phyloP scores from a whole-genome alignment of 257 asterid species.

The Ophiorrhiza pumila region DNA sequence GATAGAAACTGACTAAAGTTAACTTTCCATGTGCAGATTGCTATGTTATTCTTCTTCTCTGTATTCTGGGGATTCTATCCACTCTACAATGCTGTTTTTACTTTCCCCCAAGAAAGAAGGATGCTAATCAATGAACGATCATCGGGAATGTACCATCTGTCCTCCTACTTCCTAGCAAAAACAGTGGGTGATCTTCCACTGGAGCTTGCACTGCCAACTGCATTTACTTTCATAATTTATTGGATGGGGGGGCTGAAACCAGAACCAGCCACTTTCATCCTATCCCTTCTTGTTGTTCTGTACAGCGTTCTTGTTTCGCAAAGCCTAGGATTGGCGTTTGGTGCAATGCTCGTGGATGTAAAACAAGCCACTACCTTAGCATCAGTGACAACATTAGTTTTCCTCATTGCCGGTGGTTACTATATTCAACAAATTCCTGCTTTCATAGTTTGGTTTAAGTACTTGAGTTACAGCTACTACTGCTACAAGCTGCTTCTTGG shows the following conservation, averaged over 20 bases:
- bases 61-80: conserved; percentile 99
- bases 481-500: too few species aligned
- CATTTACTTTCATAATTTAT: too few species aligned
- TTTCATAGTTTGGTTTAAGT: too few species aligned
- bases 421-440: too few species aligned
- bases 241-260: conserved; percentile 98
- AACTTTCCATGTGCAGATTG: conserved; percentile 52
- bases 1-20: conserved; percentile 20
- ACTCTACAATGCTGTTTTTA: conserved; percentile 93
- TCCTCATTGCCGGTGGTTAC: too few species aligned
- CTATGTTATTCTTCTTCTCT: conserved; percentile 84
- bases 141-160: conserved; percentile 88
- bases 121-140: conserved; percentile 90
- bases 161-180: too few species aligned
- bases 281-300: conserved; percentile 74
- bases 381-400: too few species aligned
- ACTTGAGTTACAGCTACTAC: too few species aligned
- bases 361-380: too few species aligned
- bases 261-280: conserved; percentile 61
- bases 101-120: conserved; percentile 86
- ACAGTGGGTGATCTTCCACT: too few species aligned
- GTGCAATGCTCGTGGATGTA: conserved; percentile 88
- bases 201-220: too few species aligned
- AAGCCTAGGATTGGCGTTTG: conserved; percentile 78
- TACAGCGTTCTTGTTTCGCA: conserved; percentile 85